phyloP scores from a whole-genome alignment of 1,284 basidiomycete species.

The Thelephora terrestris region DNA sequence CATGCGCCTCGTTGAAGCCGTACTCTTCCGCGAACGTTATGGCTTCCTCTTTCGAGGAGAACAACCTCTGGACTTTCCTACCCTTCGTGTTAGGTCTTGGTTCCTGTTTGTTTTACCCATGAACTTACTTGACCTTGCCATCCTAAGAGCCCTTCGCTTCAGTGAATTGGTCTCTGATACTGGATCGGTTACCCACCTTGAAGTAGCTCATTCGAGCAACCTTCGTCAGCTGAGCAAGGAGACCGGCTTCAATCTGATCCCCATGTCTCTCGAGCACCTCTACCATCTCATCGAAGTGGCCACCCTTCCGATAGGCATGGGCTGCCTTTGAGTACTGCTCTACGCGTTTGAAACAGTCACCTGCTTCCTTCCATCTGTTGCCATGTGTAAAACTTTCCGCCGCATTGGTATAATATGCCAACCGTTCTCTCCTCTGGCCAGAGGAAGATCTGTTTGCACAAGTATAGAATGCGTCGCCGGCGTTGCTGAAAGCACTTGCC shows the following conservation, averaged over 20 bases:
- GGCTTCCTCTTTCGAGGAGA: conserved; percentile 40
- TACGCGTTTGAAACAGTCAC: conserved; percentile 32
- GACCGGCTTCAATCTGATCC: conserved; percentile 21
- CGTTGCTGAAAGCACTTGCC: conserved; percentile 32
- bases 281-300: conserved; percentile 45
- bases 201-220: conserved; percentile 46
- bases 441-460: conserved; percentile 28
- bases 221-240: conserved; percentile 32
- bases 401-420: conserved; percentile 36
- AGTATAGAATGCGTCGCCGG: conserved; percentile 37
- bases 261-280: conserved; percentile 30
- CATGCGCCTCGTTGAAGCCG: conserved; percentile 42
- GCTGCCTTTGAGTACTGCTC: conserved; percentile 36
- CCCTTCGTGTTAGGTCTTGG: too few relatives aligned
- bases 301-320: conserved; percentile 36
- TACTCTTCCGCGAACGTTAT: conserved; percentile 49
- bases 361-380: conserved; percentile 33
- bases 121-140: too few relatives aligned
- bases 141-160: conserved; percentile 20
- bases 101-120: too few relatives aligned
- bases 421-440: conserved; percentile 22
- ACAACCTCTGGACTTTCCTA: conserved; percentile 49
- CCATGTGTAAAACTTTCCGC: conserved; percentile 43
- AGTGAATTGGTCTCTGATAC: conserved; percentile 36
- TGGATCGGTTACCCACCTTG: conserved; percentile 20